phyloP scores from a whole-genome alignment of 2,329 filamentous ascomycete genomes.

The Ceratocystis variospora region DNA sequence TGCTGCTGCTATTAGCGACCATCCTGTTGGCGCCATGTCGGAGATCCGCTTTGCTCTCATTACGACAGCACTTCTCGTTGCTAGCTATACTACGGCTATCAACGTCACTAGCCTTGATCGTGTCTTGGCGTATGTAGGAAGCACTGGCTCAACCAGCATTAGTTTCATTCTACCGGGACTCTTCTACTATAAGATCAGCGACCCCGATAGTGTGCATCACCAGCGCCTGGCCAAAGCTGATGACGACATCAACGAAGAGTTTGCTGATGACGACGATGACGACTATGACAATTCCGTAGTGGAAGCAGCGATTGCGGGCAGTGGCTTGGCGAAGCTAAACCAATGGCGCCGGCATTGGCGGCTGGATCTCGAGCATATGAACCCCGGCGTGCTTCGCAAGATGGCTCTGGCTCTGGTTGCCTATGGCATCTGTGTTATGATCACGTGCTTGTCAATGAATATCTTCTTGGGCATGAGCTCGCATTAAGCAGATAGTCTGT shows the following conservation, averaged over 20 bases:
- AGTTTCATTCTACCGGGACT: constrained; percentile 92
- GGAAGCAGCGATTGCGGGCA: background rate
- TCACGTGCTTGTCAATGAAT: constrained; percentile 74
- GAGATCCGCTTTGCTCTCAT: constrained; percentile 81
- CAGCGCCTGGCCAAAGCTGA: constrained; percentile 82
- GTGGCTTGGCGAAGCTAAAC: constrained; percentile 27
- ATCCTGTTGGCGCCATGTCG: constrained; percentile 30
- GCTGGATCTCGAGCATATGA: constrained; percentile 50
- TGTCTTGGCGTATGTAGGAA: constrained; percentile 88
- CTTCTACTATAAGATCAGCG: constrained; percentile 97
- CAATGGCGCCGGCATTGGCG: constrained; percentile 42
- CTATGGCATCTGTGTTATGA: constrained; percentile 81
- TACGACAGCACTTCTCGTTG: constrained; percentile 69
- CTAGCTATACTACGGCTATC: constrained; percentile 79
- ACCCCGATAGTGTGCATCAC: constrained; percentile 73
- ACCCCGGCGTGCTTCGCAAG: constrained; percentile 52
- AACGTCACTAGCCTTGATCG: constrained; percentile 80
- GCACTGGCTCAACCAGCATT: constrained; percentile 86
- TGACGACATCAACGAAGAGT: constrained; percentile 59
- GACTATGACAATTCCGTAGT: constrained; percentile 20
- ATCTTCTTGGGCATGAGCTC: constrained; percentile 27
- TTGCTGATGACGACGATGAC: constrained; percentile 37
- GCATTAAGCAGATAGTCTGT: background rate
- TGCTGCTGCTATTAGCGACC: constrained; percentile 34
- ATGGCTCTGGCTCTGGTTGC: constrained; percentile 61